These are phyloP conservation scores for Eucalyptus coolabah DNA, from an alignment of 345 rosid genomes.

Conservation along the genomic window DNA sequence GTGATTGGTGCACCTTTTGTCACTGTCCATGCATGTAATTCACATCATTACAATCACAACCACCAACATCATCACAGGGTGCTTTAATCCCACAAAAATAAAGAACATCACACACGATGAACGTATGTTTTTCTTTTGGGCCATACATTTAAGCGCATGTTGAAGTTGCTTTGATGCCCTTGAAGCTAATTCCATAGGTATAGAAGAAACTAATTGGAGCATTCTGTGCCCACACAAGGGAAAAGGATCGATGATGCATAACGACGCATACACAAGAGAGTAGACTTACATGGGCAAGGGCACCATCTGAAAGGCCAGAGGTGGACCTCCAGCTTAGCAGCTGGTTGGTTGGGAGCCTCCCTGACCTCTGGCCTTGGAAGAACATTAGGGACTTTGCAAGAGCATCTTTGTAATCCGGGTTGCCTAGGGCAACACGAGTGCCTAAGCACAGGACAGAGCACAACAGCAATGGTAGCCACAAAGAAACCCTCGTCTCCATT, in stretches of 20 bases:
- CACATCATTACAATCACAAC: not conserved
- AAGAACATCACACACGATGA: not conserved
- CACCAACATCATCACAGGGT: not conserved
- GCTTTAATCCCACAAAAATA: not conserved
- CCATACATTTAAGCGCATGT: not conserved
- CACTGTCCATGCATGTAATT: not conserved
- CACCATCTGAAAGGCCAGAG: constrained; percentile 78
- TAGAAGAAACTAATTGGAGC: not conserved
- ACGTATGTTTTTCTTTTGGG: not conserved
- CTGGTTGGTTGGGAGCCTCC: constrained; percentile 47
- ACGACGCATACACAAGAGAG: not conserved
- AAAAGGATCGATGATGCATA: not conserved
- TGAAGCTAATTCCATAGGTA: not conserved
- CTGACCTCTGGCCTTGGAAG: constrained; percentile 91
- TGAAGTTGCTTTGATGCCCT: not conserved
- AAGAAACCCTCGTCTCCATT: not conserved
- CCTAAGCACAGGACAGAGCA: not conserved
- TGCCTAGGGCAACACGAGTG: constrained; percentile 16
- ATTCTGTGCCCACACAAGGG: not conserved
- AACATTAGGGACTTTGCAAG: constrained; percentile 68
- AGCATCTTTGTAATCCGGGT: constrained; percentile 74
- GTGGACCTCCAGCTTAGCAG: constrained; percentile 56
- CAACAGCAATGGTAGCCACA: constrained; percentile 1
- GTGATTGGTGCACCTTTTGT: not conserved
- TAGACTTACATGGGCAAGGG: constrained; percentile 31